These are phyloP conservation scores for Scenedesmus sp. DNA, from an alignment of 163 green algal species.

Conservation along the genomic window DNA sequence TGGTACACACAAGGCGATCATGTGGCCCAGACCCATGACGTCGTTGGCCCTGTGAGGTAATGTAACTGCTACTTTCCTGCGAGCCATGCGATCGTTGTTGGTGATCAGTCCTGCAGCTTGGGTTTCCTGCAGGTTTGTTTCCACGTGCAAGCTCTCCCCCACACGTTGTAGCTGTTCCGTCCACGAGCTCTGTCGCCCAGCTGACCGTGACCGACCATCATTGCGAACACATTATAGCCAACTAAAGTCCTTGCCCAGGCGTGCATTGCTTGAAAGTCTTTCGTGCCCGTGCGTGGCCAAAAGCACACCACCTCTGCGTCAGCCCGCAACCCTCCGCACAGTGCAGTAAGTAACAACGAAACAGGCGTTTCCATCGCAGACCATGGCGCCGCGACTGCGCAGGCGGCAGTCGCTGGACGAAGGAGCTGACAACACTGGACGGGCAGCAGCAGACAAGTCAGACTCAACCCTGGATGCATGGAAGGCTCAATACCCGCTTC, in stretches of 20 bases:
- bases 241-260: background rate
- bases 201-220: background rate
- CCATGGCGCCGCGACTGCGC: background rate
- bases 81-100: background rate
- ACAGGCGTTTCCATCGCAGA: background rate
- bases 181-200: background rate
- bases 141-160: background rate
- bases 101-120: background rate
- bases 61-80: background rate
- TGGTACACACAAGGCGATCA: background rate
- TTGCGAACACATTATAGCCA: background rate
- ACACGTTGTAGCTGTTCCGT: background rate
- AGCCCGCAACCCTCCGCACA: background rate
- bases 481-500: conserved; percentile 38
- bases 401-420: background rate
- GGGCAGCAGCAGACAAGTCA: background rate
- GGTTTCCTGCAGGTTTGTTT: background rate
- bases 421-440: conserved; percentile 13
- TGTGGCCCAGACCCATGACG: conserved; percentile 1
- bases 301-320: background rate
- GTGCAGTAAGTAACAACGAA: background rate
- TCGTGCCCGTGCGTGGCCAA: background rate
- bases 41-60: background rate
- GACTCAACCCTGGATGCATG: conserved; percentile 1
- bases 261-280: background rate